Base-by-base conservation (phyloP, 192 early-diverging fungal genomes). In the Coemansia asiatica region DNA sequence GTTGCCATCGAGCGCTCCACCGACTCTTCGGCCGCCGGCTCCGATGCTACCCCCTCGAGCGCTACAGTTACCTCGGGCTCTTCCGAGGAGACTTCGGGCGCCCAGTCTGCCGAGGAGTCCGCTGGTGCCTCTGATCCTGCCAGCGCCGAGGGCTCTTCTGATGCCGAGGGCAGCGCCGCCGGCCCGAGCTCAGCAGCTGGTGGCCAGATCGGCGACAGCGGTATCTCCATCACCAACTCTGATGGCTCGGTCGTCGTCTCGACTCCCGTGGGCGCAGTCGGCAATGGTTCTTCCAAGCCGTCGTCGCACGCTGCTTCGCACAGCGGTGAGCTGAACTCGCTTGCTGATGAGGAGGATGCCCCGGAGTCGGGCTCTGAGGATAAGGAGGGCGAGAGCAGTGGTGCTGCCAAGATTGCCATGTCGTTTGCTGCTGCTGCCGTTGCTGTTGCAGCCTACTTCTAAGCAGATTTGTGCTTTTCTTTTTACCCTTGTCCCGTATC, bases 381-480 rank as follows among this genome's bases (percentile, higher is more conserved):
- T 10, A 7, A 27, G 5, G 35, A 21, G 26, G 46, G 59, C 8
- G 18, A 36, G 66, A 28, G 3, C 65, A 67, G 60, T 60, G 60
- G 67, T n/a, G 67, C 67, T 36, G 61, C 56, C 68, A 67, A 67
- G 58, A 35, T 63, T 31, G 58, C 57, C 54, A 63, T 56, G 57
- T 69, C 71, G 44, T 50, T 62, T 50, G 72, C 69, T 56, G 56
- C 60, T 29, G 70, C 63, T n/a, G 69, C 58, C 61, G 23, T 72
- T n/a, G 71, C 61, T 57, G 69, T 64, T n/a, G 77, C 69, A 6
- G 72, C 77, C 48, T 60, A 71, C 58, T 80, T 80, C 72, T 80
- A 80, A 74, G 53, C 38, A 35, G 48, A 23, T 46, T 33, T 35
- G 31, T 8, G 4, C 31, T 8, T 33, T 8, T 33, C 31, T 33